Evolutionary conservation across 345 rosid species (phyloP), one percentile per base, ranked within the genome.

Genomic region (Acer saccharum): DNA sequence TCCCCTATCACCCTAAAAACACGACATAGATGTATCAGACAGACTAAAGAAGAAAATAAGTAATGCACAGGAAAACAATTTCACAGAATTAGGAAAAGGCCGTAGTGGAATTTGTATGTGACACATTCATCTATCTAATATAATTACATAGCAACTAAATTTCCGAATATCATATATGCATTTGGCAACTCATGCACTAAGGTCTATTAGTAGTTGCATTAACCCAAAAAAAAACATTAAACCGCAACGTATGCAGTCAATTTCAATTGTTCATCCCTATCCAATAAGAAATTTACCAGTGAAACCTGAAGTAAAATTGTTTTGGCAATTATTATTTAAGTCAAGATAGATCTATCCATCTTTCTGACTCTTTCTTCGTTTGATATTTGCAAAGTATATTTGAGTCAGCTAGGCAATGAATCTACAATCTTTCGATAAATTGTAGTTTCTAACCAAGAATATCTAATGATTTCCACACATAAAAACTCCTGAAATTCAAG

Each of bases 251-350:
- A 12, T 29, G 63, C 55, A 50, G n/a, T 14, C 64, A 75, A 75
- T 32, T 20, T 8, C 68, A 62, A 73, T n/a, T 65, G 10, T 29
- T 60, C 78, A 48, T 65, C 65, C 64, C 20, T 54, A 25, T 48
- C 50, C 27, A 16, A 50, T 13, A 0, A 6, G 17, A 29, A 14
- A 46, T 41, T 16, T 43, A 20, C n/a, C 21, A 21, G 35, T 50
- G 43, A 73, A 46, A 13, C 13, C 50, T 46, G 46, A 46, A 46
- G 50, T 43, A 0, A 8, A 7, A 7, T 0, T 0, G 0, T 7
- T 43, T 43, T 7, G 46, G 46, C 46, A 43, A 9, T 43, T 43
- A 9, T 43, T 43, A 43, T 0, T 43, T 1, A 43, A 7, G 65
- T 39, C 52, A 39, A 7, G 55, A 44, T 57, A 55, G 14, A 32